phyloP scores from a whole-genome alignment of 2,329 filamentous ascomycete genomes.

The Tympanopsis confertula region DNA sequence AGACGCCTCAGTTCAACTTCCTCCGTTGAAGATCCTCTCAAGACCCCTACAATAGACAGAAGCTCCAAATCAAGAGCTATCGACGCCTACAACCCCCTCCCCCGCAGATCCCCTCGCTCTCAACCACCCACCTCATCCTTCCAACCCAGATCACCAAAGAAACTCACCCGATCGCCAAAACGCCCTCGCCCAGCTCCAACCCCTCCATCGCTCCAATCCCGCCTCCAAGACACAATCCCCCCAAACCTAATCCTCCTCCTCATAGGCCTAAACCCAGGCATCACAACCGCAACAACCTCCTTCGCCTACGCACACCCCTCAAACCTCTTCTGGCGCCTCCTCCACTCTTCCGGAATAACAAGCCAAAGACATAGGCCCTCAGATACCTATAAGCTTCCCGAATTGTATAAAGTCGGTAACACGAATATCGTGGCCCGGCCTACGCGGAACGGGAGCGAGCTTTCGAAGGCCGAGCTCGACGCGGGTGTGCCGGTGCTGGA shows the following conservation, averaged over 20 bases:
- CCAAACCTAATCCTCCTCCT: slow-evolving; percentile 62
- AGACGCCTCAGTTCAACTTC: no score
- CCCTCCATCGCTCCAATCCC: slow-evolving; percentile 51
- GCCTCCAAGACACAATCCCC: slow-evolving; percentile 48
- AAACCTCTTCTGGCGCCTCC: slow-evolving; percentile 71
- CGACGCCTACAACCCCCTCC: no score
- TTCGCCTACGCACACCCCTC: slow-evolving; percentile 74
- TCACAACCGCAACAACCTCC: slow-evolving; percentile 58
- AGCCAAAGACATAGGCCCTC: slow-evolving; percentile 40
- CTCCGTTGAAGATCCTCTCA: no score
- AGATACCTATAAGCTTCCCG: slow-evolving; percentile 59
- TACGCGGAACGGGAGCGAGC: slow-evolving; percentile 66
- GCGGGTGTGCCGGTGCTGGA: slow-evolving; percentile 65
- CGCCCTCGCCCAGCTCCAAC: no score
- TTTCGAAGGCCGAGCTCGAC: slow-evolving; percentile 67
- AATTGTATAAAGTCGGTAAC: slow-evolving; percentile 64
- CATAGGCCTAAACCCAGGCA: slow-evolving; percentile 69
- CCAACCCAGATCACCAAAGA: no score
- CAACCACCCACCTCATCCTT: no score
- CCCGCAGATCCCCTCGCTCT: no score
- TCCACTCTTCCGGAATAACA: slow-evolving; percentile 56
- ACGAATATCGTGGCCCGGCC: slow-evolving; percentile 82
- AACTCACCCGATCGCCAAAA: no score
- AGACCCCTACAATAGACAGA: no score
- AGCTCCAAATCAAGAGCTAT: no score